Evolutionary conservation across 768 basidiomycete species (phyloP).

Genomic region (Macrolepiota fuliginosa): DNA sequence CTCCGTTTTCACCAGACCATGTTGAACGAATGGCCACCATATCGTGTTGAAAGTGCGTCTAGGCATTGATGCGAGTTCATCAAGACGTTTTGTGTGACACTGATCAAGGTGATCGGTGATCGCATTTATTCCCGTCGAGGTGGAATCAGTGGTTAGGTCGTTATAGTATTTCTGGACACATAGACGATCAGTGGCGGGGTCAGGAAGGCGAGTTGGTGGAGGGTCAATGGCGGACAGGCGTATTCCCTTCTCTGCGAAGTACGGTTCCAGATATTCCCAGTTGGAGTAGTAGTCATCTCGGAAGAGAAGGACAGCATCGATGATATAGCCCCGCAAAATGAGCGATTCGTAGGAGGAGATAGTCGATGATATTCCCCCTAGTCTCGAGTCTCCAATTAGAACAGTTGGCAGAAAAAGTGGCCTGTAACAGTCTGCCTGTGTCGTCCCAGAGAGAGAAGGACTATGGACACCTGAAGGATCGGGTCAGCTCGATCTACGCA

Average conservation of each 20-base stretch:
- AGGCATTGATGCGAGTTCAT: slow-evolving; percentile 76
- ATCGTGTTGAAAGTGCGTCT: slow-evolving; percentile 70
- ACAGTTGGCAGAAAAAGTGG: slow-evolving; percentile 86
- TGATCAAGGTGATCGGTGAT: slow-evolving; percentile 59
- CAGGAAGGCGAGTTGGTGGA: slow-evolving; percentile 52
- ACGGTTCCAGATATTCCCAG: slow-evolving; percentile 73
- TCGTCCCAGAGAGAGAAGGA: slow-evolving; percentile 77
- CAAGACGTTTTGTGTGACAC: slow-evolving; percentile 63
- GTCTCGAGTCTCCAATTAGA: slow-evolving; percentile 82
- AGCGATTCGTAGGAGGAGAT: slow-evolving; percentile 93
- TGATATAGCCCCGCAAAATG: slow-evolving; percentile 81
- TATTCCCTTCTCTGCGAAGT: slow-evolving; percentile 74
- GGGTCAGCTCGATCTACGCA: background rate
- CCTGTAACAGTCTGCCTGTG: slow-evolving; percentile 84
- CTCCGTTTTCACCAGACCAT: slow-evolving; percentile 63
- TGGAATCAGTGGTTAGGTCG: slow-evolving; percentile 33
- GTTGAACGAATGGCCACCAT: slow-evolving; percentile 99
- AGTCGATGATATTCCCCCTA: slow-evolving; percentile 92
- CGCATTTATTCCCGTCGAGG: slow-evolving; percentile 37
- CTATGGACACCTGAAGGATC: slow-evolving; percentile 77
- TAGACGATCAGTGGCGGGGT: slow-evolving; percentile 42
- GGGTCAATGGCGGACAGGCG: slow-evolving; percentile 50
- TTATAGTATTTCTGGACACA: slow-evolving; percentile 75
- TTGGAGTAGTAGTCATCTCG: slow-evolving; percentile 87
- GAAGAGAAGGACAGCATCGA: slow-evolving; percentile 84